Evolutionary conservation across 352 stramenopile genomes (phyloP), one percentile per base, ranked within the genome.

Genomic region (Pythium vanterpoolii): DNA sequence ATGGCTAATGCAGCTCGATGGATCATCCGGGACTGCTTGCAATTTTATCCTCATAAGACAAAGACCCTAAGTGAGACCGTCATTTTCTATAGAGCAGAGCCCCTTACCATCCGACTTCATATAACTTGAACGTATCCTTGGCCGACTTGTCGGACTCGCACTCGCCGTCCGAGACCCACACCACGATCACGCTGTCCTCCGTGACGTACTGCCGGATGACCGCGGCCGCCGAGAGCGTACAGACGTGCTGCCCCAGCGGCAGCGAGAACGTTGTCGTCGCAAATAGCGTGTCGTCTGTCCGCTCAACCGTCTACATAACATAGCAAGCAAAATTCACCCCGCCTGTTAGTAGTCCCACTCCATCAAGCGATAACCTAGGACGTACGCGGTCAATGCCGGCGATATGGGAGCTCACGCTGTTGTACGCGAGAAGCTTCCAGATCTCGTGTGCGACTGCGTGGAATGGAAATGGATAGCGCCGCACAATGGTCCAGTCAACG

Each of bases 31-130:
- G 11, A 58, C 36, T 3, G 62, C 24, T 14, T 48, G 40, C n/a
- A 70, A 55, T 6, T 48, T 64, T 36, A 62, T 62, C 62, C 62
- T 70, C 34, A 45, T 19, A 45, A 40, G 21, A 40, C 18, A 42
- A 38, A 14, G 33, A 9, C 33, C 33, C 11, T 38, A 6, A 38
- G 33, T 38, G 33, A 4, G 33, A 38, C 33, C 33, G 10, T 38
- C 33, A 9, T 38, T 38, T 38, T 1, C 33, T 38, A n/a, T n/a
- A n/a, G n/a, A n/a, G n/a, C n/a, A n/a, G n/a, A n/a, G n/a, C n/a
- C n/a, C n/a, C 71, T 31, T 54, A 77, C 72, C 72, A 80, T 21
- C 72, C 72, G n/a, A 66, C 68, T 48, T 80, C 69, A 5, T 66
- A 49, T 30, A 77, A 36, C 40, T 74, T 67, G 60, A 80, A 80